Evolutionary conservation across 1,284 basidiomycete genomes (phyloP), one percentile per base, ranked within the genome.

Genomic region (Sporisorium iseilematis-ciliati): DNA sequence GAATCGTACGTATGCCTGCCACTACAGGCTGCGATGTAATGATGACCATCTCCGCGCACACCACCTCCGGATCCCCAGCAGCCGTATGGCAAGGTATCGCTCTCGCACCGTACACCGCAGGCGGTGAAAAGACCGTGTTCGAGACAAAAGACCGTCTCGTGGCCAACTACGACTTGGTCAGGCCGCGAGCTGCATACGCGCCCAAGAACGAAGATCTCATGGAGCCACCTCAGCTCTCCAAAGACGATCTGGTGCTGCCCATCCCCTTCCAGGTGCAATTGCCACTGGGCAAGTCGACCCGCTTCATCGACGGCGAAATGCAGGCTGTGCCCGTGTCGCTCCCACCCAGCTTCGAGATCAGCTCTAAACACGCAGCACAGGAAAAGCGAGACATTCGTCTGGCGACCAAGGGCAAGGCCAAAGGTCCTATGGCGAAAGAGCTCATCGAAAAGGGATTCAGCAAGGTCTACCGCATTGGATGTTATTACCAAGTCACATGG

Each of bases 331-430:
- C 77, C 12, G 81, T 82, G 2, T 62, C 81, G 41, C 61, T 82
- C 18, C 81, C 81, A 18, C 81, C 81, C 23, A 78, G 75, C 38
- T 82, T 78, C 48, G 81, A 82, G 57, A 78, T 82, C 59, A 77
- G 78, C 57, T 75, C 77, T 38, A 79, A 81, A 45, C 52, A 60
- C 10, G 71, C 75, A 23, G 66, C 66, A 7, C 67, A 74, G 46
- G 75, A 80, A 29, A 78, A 68, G 65, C 60, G 65, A 12, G 76
- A 72, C 4, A 64, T 78, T 35, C 72, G 73, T n/a, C 52, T 67
- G 18, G 71, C 73, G 5, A 71, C 75, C 56, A 79, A 64, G 52
- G 69, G 76, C 51, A 69, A 75, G 55, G 58, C 65, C 1, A 69
- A 59, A 35, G 69, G 62, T 38, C 74, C 67, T 12, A 53, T 71